Evolutionary conservation across 2,329 filamentous ascomycete genomes (phyloP), one percentile per base, ranked within the genome.

Genomic region (Fusarium sp.): DNA sequence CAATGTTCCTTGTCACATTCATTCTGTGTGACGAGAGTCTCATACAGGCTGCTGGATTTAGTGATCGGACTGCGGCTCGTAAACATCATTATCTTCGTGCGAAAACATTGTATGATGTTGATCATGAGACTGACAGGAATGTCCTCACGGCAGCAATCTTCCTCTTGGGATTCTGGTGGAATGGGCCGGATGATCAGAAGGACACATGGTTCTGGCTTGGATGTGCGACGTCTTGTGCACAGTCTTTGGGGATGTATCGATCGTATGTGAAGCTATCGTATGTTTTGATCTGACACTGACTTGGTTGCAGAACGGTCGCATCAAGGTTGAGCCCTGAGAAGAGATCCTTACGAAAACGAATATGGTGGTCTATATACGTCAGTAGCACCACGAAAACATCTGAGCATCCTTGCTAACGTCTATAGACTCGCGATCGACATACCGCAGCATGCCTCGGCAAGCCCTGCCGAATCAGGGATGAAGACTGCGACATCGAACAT

Each of bases 341-440:
- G 15, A 64, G 41, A 3, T 61, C 73, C 0, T 2, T 75, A 1
- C 61, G 73, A 5, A 75, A 70, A 19, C 57, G 73, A 0, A 72
- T 75, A 4, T 75, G 73, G 73, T 74, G 73, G 73, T 74, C 73
- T 3, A 70, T 75, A 1, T 75, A 75, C 5, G 73, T 75, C 25
- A 35, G 54, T 37, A n/a, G n/a, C n/a, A n/a, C n/a, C n/a, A n/a
- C n/a, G n/a, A n/a, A n/a, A n/a, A n/a, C n/a, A n/a, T n/a, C n/a
- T n/a, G n/a, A n/a, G n/a, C n/a, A n/a, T n/a, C n/a, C n/a, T n/a
- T n/a, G n/a, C n/a, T n/a, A n/a, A n/a, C n/a, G n/a, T n/a, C n/a
- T n/a, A n/a, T n/a, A 75, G 73, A 62, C 56, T 33, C 73, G 73
- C 0, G 73, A 75, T 10, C n/a, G 73, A 7, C 73, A 76, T 11